Conservation (phyloP, 1,139 yeast genomes). For the Magnusiomyces paraingens region DNA sequence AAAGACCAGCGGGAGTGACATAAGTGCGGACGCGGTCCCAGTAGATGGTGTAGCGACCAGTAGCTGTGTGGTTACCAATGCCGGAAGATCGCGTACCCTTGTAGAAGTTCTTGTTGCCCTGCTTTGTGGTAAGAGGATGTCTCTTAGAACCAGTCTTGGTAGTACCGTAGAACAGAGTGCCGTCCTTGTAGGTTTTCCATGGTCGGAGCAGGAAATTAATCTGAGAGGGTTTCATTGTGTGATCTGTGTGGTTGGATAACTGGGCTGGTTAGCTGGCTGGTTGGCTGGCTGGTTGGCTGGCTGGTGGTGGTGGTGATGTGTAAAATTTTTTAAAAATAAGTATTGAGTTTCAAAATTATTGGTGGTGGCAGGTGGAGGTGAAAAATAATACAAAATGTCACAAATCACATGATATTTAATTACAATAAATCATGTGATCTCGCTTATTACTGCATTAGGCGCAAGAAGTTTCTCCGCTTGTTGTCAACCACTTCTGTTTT, state of each 20-base stretch:
- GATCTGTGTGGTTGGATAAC: not conserved
- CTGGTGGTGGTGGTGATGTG: no score
- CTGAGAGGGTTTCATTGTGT: slow-evolving; percentile 34
- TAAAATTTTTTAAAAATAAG: no score
- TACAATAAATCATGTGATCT: no score
- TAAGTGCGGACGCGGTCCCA: slow-evolving; percentile 88
- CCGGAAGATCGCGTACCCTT: slow-evolving; percentile 97
- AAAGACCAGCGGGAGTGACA: slow-evolving; percentile 59
- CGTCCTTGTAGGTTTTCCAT: slow-evolving; percentile 75
- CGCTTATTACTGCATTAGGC: no score
- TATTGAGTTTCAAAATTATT: not conserved
- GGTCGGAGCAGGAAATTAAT: slow-evolving; percentile 58
- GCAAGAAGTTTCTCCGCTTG: no score
- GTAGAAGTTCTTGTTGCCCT: slow-evolving; percentile 89
- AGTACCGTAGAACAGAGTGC: slow-evolving; percentile 74
- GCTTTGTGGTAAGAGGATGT: slow-evolving; percentile 80
- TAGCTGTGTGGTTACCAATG: slow-evolving; percentile 69
- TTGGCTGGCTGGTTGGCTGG: not conserved
- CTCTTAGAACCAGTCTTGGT: slow-evolving; percentile 78
- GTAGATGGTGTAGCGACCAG: slow-evolving; percentile 70
- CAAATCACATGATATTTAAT: no score
- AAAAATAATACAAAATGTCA: no score
- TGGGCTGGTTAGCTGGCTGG: not conserved
- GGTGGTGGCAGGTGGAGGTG: slow-evolving; percentile 1
- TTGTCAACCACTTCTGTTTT: no score